Evolutionary conservation across 345 rosid genomes (phyloP).

Genomic region (Aquilaria yunnanensis): DNA sequence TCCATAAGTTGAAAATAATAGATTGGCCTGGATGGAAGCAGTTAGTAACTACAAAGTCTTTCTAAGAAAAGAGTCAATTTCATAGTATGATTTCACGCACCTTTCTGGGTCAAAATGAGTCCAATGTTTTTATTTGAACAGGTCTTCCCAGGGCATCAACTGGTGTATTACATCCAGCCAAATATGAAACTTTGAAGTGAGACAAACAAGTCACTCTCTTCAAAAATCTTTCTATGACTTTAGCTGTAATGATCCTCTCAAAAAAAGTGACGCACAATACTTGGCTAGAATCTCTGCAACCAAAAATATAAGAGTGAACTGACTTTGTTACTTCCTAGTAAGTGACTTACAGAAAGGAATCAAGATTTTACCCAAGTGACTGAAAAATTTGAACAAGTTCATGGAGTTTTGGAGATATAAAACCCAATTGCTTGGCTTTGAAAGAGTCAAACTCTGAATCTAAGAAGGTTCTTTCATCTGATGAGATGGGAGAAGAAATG

Average conservation of each 20-base stretch:
- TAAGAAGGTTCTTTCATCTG: constrained; percentile 33
- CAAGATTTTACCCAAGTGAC: constrained; percentile 55
- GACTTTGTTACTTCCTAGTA: neutral
- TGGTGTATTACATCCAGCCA: constrained; percentile 52
- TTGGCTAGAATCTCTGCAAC: constrained; percentile 43
- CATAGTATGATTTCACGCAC: constrained; percentile 25
- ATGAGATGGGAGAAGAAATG: constrained; percentile 8
- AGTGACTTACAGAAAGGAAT: no score
- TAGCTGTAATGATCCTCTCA: constrained; percentile 62
- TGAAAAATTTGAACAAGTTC: constrained; percentile 61
- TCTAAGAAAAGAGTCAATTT: neutral
- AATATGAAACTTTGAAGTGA: constrained; percentile 51
- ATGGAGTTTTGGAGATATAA: constrained; percentile 62
- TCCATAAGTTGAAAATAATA: constrained; percentile 70
- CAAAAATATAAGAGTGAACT: constrained; percentile 11
- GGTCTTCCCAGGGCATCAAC: constrained; percentile 47
- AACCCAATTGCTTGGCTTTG: constrained; percentile 46
- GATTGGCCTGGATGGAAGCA: constrained; percentile 41
- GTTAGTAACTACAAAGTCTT: neutral
- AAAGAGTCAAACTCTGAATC: constrained; percentile 32
- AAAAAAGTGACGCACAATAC: constrained; percentile 68
- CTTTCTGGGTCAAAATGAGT: constrained; percentile 61
- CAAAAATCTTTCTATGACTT: constrained; percentile 70
- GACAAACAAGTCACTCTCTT: constrained; percentile 47
- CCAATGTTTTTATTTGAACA: constrained; percentile 43